phyloP scores from a whole-genome alignment of 148 eudicot genomes.

The Bassia scoparia region DNA sequence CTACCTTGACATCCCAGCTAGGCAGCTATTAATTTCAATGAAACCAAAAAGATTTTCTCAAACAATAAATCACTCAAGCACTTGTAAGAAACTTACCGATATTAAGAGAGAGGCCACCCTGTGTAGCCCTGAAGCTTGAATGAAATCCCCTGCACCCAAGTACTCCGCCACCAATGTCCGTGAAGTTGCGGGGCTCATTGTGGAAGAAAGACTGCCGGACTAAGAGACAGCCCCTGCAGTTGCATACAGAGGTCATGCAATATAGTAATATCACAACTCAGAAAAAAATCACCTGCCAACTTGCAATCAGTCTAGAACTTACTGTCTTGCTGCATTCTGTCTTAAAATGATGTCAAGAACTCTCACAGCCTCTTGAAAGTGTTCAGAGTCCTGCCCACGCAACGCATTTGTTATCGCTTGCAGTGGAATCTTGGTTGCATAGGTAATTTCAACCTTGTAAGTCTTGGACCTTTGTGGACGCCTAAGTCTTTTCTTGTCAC shows the following conservation, averaged over 20 bases:
- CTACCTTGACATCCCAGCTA: neutral
- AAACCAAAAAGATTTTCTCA: too few species aligned
- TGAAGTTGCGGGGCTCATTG: slow-evolving; percentile 41
- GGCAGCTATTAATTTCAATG: too few species aligned
- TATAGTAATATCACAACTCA: too few species aligned
- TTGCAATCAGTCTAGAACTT: slow-evolving; percentile 15
- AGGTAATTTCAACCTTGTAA: slow-evolving; percentile 41
- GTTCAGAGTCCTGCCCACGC: slow-evolving; percentile 46
- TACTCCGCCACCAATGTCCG: slow-evolving; percentile 50
- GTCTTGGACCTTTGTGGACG: slow-evolving; percentile 36
- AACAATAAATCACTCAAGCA: neutral
- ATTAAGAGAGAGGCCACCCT: slow-evolving; percentile 48
- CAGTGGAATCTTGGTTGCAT: slow-evolving; percentile 46
- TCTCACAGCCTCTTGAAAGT: slow-evolving; percentile 49
- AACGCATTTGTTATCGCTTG: slow-evolving; percentile 46
- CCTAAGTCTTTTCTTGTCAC: slow-evolving; percentile 36
- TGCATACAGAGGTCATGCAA: neutral
- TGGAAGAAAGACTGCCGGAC: slow-evolving; percentile 58
- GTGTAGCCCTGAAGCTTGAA: slow-evolving; percentile 54
- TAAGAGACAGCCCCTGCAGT: slow-evolving; percentile 52
- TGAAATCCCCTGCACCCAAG: slow-evolving; percentile 51
- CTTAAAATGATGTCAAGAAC: slow-evolving; percentile 52
- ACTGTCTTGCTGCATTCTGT: slow-evolving; percentile 62
- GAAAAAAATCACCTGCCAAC: neutral
- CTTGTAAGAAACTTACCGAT: slow-evolving; percentile 34